A percentile compares a stretch with the other conserved stretches of the same genome.
Evolutionary conservation across 345 rosid genomes (phyloP).

Genomic region (Corymbia maculata): DNA sequence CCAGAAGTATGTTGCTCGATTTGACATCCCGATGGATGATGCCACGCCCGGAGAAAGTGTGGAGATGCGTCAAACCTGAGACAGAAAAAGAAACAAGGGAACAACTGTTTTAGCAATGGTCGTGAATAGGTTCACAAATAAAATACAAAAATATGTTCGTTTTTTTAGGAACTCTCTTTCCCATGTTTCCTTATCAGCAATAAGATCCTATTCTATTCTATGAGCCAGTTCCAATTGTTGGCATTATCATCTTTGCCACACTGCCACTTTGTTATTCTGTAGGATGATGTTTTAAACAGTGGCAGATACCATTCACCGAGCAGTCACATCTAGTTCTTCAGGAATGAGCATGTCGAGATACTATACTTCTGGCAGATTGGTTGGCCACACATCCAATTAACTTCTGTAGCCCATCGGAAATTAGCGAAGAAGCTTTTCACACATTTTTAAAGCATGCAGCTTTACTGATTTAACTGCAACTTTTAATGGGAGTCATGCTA

Average conservation of each 20-base stretch:
- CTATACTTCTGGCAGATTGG: background rate
- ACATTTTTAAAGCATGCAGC: background rate
- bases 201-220: background rate
- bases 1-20: slow-evolving; percentile 68
- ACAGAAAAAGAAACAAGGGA: background rate
- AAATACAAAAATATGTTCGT: background rate
- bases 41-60: slow-evolving; percentile 21
- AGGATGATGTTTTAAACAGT: too few relatives aligned
- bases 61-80: slow-evolving; percentile 37
- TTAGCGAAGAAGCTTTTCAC: background rate
- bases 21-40: slow-evolving; percentile 63
- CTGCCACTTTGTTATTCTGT: background rate
- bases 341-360: background rate
- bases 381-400: background rate
- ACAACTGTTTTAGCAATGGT: background rate
- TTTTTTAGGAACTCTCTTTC: background rate
- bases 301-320: background rate
- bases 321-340: background rate
- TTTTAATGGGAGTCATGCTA: background rate
- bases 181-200: background rate
- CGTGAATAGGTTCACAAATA: background rate
- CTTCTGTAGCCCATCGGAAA: background rate
- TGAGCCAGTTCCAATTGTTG: background rate
- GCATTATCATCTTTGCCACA: background rate
- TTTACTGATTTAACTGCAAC: background rate